A percentile compares a stretch with the other conserved stretches of the same genome.
Conservation (phyloP, 106 monocot genomes). For the Triglochin maritima region DNA sequence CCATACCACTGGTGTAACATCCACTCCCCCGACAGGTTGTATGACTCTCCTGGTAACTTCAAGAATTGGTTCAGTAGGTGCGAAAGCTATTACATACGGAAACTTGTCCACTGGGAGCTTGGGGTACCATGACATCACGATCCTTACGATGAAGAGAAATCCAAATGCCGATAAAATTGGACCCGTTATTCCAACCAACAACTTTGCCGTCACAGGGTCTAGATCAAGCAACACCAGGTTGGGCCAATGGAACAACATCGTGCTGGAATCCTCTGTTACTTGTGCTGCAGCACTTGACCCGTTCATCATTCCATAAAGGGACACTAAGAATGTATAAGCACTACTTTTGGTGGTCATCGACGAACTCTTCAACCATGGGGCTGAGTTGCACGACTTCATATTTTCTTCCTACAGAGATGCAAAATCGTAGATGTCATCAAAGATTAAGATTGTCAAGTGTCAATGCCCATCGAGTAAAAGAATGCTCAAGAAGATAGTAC, state of each 20-base stretch:
- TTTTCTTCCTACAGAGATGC: too few relatives aligned
- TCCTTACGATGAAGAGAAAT: constrained; percentile 63
- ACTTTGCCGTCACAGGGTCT: constrained; percentile 49
- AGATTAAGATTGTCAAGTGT: too few relatives aligned
- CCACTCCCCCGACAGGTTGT: constrained; percentile 75
- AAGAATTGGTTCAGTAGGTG: constrained; percentile 75
- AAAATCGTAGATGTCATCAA: too few relatives aligned
- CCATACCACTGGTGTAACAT: constrained; percentile 92
- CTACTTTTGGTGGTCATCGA: too few relatives aligned
- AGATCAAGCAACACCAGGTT: constrained; percentile 33
- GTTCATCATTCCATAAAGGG: too few relatives aligned
- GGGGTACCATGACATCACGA: constrained; percentile 95
- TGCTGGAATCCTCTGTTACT: too few relatives aligned
- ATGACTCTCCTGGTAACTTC: constrained; percentile 58
- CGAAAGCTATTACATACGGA: constrained; percentile 70
- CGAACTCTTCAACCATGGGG: too few relatives aligned
- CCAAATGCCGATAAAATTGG: constrained; percentile 65
- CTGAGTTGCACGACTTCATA: too few relatives aligned
- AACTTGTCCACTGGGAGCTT: constrained; percentile 66
- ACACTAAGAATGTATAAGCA: too few relatives aligned
- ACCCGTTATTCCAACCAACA: constrained; percentile 31
- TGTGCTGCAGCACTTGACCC: too few relatives aligned
- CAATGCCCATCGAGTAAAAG: too few relatives aligned
- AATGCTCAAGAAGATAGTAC: too few relatives aligned
- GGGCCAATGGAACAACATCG: not conserved